Evolutionary conservation across 2,329 filamentous ascomycete species (phyloP), one percentile per base, ranked within the genome.

Genomic region (Metarhizium anisopliae): DNA sequence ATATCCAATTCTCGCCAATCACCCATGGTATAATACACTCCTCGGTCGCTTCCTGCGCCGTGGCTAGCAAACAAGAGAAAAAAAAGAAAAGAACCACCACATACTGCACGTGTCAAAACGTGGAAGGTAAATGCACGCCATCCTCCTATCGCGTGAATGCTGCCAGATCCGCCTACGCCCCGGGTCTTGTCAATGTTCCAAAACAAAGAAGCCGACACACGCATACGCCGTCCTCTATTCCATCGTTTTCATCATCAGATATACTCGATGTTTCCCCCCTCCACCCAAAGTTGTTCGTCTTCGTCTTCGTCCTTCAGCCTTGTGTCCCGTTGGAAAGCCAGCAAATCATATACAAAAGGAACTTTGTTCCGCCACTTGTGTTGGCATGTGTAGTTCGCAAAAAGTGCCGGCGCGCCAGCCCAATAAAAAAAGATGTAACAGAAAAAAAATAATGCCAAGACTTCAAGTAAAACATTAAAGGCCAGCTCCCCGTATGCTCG

Each of bases 331-430:
- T 6, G 36, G 30, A 2, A 16, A 51, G 29, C 42, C 18, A 35
- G 30, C 29, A 40, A 49, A 47, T 47, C 49, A 52, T 55, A 42
- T 51, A 52, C 47, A 53, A 50, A 54, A 50, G 29, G 42, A 53
- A 32, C 18, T 25, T 16, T 16, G 20, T 25, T 11, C 6, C 4
- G 30, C 30, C 40, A 47, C 18, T 43, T 50, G 16, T 8, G 18
- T 43, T 29, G 45, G 25, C 45, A 49, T 49, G 45, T 49, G 18
- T 49, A 49, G 20, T 29, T 18, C 20, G 25, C 4, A 49, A 49
- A 29, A 14, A 30, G 13, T 11, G 14, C 5, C 14, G 38, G 8
- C 20, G 45, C 10, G 10, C 10, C 18, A 20, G 11, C 25, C 45
- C 43, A 20, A 25, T 7, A 29, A 30, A 6, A 16, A 16, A 30